Conservation (phyloP, 2,329 filamentous ascomycete species). For the Diaporthe nobilis region DNA sequence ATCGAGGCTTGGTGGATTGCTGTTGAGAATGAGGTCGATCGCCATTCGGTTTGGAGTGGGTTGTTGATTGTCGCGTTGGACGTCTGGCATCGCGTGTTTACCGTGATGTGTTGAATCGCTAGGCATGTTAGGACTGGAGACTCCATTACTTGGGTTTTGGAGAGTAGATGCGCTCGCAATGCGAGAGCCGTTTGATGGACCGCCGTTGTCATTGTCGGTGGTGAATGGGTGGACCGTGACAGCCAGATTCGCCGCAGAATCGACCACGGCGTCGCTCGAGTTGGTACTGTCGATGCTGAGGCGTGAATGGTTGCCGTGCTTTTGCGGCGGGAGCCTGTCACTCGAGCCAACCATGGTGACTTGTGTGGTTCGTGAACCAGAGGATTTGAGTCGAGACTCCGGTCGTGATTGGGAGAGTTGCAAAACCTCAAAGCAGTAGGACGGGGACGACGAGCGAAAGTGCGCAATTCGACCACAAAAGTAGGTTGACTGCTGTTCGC, state of each 20-base stretch:
- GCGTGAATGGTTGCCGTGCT: background rate
- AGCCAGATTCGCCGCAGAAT: background rate
- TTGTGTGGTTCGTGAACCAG: background rate
- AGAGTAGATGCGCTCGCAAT: background rate
- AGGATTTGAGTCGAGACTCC: background rate
- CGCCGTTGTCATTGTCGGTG: background rate
- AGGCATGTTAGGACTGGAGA: background rate
- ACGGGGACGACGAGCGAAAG: background rate
- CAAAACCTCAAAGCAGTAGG: background rate
- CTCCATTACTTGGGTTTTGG: background rate
- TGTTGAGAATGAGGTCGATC: background rate
- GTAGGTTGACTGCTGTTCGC: background rate
- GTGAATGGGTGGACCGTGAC: background rate
- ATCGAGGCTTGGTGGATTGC: background rate
- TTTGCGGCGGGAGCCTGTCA: no score
- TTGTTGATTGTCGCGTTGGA: background rate
- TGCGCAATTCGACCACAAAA: no score
- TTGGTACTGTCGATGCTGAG: background rate
- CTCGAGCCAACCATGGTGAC: background rate
- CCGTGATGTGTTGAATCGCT: background rate
- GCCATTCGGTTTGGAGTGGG: background rate
- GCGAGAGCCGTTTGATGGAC: no score
- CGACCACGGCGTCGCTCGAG: background rate
- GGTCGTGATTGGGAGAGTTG: background rate
- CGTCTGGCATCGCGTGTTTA: background rate